phyloP scores from a whole-genome alignment of 352 stramenopile species.

The Elongisporangium senticosum region DNA sequence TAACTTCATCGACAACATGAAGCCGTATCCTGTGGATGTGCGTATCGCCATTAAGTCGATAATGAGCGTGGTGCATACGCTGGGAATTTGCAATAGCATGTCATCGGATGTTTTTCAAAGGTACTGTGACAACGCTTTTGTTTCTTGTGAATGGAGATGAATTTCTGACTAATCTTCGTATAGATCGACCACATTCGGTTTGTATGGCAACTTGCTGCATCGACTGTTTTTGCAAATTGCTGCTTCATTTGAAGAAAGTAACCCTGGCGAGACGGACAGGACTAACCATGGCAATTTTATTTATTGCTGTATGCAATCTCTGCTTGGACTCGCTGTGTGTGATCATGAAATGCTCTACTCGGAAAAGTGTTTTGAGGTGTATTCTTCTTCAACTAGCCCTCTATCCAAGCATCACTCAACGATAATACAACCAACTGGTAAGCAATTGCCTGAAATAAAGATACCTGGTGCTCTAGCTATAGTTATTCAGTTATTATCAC shows the following conservation, averaged over 20 bases:
- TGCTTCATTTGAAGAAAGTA: background rate
- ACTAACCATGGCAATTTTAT: background rate
- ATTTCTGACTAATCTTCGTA: background rate
- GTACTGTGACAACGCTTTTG: conserved; percentile 1
- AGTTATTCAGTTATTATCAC: background rate
- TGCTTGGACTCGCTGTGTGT: conserved; percentile 17
- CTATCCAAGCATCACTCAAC: background rate
- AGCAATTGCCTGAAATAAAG: background rate
- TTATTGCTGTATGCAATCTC: conserved; percentile 13
- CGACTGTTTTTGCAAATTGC: conserved; percentile 1
- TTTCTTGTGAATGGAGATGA: background rate
- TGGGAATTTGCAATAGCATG: conserved; percentile 2
- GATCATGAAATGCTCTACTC: conserved; percentile 8
- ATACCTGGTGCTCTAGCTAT: background rate
- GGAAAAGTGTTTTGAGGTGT: background rate
- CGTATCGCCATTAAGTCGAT: background rate
- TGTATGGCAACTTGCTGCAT: conserved; percentile 24
- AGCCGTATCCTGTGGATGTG: background rate
- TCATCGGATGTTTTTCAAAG: conserved; percentile 5
- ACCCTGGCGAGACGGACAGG: background rate
- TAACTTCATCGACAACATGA: background rate
- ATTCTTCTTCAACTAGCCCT: background rate
- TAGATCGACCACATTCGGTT: conserved; percentile 19
- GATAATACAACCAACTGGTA: background rate
- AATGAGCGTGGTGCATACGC: conserved; percentile 9